Conservation (phyloP, 1,284 basidiomycete genomes). For the Bjerkandera adusta region DNA sequence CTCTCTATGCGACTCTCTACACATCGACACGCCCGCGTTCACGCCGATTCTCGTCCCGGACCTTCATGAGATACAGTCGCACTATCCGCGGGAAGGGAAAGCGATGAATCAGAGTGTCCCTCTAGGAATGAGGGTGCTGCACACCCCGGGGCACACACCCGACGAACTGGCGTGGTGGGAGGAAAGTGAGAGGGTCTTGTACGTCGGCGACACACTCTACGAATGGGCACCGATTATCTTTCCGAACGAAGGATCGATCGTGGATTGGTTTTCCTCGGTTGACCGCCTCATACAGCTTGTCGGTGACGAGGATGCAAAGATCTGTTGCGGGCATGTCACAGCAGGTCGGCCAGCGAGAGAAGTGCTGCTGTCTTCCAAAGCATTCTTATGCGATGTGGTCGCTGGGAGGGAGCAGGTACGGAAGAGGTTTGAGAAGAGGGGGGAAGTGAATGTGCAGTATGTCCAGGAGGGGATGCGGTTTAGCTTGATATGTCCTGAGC, state of each 20-base stretch:
- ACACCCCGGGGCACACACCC: conserved; percentile 56
- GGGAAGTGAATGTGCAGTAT: conserved; percentile 42
- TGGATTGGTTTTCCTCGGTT: conserved; percentile 44
- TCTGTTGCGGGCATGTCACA: conserved; percentile 50
- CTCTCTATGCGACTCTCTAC: conserved; percentile 43
- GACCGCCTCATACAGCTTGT: conserved; percentile 42
- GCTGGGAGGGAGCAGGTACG: conserved; percentile 38
- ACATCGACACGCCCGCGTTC: conserved; percentile 42
- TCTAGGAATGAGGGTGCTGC: conserved; percentile 40
- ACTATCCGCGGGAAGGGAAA: not conserved
- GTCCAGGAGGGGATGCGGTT: conserved; percentile 40
- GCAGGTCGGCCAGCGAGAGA: conserved; percentile 41
- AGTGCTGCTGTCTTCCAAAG: conserved; percentile 38
- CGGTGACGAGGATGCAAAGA: conserved; percentile 26
- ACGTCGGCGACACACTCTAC: conserved; percentile 55
- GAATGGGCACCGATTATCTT: conserved; percentile 54
- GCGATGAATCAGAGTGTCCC: conserved; percentile 3
- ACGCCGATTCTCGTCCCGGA: conserved; percentile 43
- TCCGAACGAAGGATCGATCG: conserved; percentile 47
- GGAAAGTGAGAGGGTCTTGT: conserved; percentile 44
- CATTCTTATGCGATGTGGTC: conserved; percentile 47
- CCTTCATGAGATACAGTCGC: conserved; percentile 12
- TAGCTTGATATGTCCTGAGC: conserved; percentile 48
- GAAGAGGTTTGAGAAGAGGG: conserved; percentile 32
- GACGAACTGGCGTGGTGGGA: conserved; percentile 55